Conservation (phyloP, 2,329 filamentous ascomycete genomes). For the Daldinia sp. region DNA sequence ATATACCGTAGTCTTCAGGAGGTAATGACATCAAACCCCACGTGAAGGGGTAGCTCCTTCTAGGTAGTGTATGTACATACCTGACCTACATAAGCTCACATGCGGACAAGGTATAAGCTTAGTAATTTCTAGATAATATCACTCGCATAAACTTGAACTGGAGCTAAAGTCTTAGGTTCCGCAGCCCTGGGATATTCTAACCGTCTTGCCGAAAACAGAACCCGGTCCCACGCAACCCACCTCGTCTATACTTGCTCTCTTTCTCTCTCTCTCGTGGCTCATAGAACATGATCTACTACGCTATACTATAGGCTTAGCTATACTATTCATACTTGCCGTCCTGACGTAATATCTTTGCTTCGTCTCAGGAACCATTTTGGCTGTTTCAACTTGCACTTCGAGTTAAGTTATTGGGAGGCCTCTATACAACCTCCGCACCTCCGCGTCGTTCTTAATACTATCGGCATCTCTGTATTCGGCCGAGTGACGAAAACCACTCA, state of each 20-base stretch:
- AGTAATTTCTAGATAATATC: constrained; percentile 5
- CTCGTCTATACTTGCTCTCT: constrained; percentile 32
- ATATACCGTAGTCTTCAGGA: neutral
- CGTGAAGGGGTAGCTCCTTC: constrained; percentile 6
- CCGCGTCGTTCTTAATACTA: constrained; percentile 43
- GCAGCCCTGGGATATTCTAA: constrained; percentile 30
- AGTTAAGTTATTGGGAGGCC: constrained; percentile 45
- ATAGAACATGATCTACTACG: constrained; percentile 18
- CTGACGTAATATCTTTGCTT: constrained; percentile 31
- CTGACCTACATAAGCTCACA: neutral
- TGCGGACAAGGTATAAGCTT: neutral
- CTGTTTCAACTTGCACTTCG: constrained; percentile 44
- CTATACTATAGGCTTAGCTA: constrained; percentile 16
- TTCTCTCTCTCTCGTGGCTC: constrained; percentile 8
- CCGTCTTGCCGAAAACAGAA: constrained; percentile 18
- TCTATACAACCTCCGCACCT: constrained; percentile 30
- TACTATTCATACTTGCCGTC: constrained; percentile 22
- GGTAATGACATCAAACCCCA: constrained; percentile 5
- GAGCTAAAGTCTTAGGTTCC: constrained; percentile 12
- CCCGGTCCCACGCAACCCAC: neutral
- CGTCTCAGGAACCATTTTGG: constrained; percentile 44
- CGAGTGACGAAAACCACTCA: constrained; percentile 23
- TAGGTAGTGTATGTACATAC: neutral
- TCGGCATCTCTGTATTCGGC: constrained; percentile 34
- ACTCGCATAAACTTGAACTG: constrained; percentile 4